Evolutionary conservation across 2,329 filamentous ascomycete species (phyloP).

Genomic region (Cucurbitaria berberidis): DNA sequence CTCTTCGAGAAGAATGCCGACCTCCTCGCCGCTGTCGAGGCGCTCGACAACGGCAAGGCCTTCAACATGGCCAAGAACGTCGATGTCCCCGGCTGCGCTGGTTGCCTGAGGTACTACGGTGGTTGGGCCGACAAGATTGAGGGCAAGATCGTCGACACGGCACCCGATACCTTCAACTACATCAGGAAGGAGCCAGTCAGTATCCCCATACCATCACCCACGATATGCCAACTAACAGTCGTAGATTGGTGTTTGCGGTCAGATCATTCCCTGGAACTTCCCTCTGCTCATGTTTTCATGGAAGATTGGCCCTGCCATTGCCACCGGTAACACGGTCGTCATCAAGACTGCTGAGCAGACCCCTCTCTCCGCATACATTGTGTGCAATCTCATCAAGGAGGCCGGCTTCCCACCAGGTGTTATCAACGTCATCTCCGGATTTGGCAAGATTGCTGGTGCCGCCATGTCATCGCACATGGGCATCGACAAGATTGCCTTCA

Average conservation of each 20-base stretch:
- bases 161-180: slow-evolving; percentile 81
- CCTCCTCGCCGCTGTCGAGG: slow-evolving; percentile 79
- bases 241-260: slow-evolving; percentile 77
- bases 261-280: slow-evolving; percentile 92
- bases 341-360: slow-evolving; percentile 81
- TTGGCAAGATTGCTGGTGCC: slow-evolving; percentile 79
- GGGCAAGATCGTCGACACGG: slow-evolving; percentile 84
- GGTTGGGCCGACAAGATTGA: slow-evolving; percentile 92
- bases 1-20: slow-evolving; percentile 80
- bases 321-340: slow-evolving; percentile 74
- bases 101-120: slow-evolving; percentile 82
- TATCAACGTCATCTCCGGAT: slow-evolving; percentile 77
- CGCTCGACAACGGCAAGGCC: slow-evolving; percentile 87
- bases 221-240: slow-evolving; percentile 21
- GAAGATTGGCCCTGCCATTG: slow-evolving; percentile 80
- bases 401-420: slow-evolving; percentile 81
- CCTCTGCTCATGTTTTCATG: slow-evolving; percentile 80
- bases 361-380: slow-evolving; percentile 71
- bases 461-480: slow-evolving; percentile 78
- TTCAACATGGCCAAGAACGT: slow-evolving; percentile 72
- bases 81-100: slow-evolving; percentile 72
- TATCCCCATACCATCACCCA: not conserved
- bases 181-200: slow-evolving; percentile 75
- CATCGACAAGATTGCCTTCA: slow-evolving; percentile 84
- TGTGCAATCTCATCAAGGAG: slow-evolving; percentile 71